These are phyloP conservation scores for Daldinia loculata DNA, from an alignment of 495 filamentous ascomycete genomes.

Conservation along the genomic window DNA sequence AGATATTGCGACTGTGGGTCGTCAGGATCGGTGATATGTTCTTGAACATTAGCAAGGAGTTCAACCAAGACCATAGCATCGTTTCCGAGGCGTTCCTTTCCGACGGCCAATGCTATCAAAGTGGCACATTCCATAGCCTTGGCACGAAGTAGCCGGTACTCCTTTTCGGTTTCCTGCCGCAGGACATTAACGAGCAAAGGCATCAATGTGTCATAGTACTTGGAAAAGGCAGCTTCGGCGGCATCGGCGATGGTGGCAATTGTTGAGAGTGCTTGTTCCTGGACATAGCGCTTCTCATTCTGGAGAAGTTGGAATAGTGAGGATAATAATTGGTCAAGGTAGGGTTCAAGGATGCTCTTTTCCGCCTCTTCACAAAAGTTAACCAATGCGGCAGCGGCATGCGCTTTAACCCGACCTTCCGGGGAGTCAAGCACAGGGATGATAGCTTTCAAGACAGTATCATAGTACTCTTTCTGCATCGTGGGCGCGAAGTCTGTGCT, in stretches of 20 bases:
- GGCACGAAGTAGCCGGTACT: constrained; percentile 86
- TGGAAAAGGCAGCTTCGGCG: constrained; percentile 92
- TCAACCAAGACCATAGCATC: constrained; percentile 89
- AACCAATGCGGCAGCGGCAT: constrained; percentile 94
- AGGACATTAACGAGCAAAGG: constrained; percentile 91
- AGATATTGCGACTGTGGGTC: constrained; percentile 98
- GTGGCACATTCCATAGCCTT: constrained; percentile 99
- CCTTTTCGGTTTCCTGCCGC: constrained; percentile 87
- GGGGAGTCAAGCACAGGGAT: constrained; percentile 90
- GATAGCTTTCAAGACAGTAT: constrained; percentile 83
- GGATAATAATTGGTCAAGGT: constrained; percentile 85
- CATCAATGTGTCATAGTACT: constrained; percentile 96
- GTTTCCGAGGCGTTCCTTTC: constrained; percentile 85
- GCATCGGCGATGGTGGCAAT: constrained; percentile 99
- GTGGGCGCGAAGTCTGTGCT: constrained; percentile 98
- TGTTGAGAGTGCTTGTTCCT: constrained; percentile 97
- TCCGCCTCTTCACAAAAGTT: constrained; percentile 99
- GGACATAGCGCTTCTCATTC: constrained; percentile 92
- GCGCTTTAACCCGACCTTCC: constrained; percentile 94
- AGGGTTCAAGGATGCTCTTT: constrained; percentile 89
- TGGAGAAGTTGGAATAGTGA: constrained; percentile 85
- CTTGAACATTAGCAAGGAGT: constrained; percentile 84
- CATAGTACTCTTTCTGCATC: constrained; percentile 97
- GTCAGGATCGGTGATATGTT: constrained; percentile 87
- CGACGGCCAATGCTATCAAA: constrained; percentile 93